A percentile compares a stretch with the other conserved stretches of the same genome.
phyloP scores from a whole-genome alignment of 805 yeast species.

The Wickerhamiella australiensis region DNA sequence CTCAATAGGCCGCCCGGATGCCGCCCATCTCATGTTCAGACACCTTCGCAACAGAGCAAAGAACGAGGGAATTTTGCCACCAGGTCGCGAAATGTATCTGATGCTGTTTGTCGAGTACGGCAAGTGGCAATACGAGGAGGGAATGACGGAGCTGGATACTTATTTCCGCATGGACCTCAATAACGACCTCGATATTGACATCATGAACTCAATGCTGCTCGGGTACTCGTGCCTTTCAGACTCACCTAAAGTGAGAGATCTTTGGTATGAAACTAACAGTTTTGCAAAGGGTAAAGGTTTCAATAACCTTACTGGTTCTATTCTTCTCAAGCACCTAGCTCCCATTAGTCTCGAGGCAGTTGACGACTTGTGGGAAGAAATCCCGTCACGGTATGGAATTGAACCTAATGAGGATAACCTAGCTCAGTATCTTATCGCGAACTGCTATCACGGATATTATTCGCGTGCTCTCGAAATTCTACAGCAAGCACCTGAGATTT shows the following conservation, averaged over 20 bases:
- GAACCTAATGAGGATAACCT: conserved; percentile 41
- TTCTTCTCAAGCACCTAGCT: conserved; percentile 55
- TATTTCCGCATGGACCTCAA: conserved; percentile 50
- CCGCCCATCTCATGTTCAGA: conserved; percentile 50
- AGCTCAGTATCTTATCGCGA: conserved; percentile 53
- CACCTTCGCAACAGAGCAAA: conserved; percentile 45
- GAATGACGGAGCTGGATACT: conserved; percentile 52
- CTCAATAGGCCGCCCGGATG: conserved; percentile 41
- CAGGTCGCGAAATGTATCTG: conserved; percentile 44
- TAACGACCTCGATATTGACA: conserved; percentile 41
- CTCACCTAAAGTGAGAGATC: conserved; percentile 41
- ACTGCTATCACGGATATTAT: conserved; percentile 52
- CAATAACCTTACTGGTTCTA: conserved; percentile 50
- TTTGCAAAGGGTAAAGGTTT: conserved; percentile 41
- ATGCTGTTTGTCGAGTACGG: conserved; percentile 54
- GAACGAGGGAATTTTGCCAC: conserved; percentile 41
- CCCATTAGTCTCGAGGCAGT: conserved; percentile 43
- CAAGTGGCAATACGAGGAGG: conserved; percentile 45
- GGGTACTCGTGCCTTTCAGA: conserved; percentile 52
- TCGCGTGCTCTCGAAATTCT: conserved; percentile 44
- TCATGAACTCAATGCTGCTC: conserved; percentile 51
- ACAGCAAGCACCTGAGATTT: conserved; percentile 32
- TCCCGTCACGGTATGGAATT: conserved; percentile 40
- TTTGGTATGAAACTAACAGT: conserved; percentile 47
- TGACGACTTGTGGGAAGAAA: conserved; percentile 47